phyloP scores from a whole-genome alignment of 139 green algal species.

The Chlamydomonas sp. region DNA sequence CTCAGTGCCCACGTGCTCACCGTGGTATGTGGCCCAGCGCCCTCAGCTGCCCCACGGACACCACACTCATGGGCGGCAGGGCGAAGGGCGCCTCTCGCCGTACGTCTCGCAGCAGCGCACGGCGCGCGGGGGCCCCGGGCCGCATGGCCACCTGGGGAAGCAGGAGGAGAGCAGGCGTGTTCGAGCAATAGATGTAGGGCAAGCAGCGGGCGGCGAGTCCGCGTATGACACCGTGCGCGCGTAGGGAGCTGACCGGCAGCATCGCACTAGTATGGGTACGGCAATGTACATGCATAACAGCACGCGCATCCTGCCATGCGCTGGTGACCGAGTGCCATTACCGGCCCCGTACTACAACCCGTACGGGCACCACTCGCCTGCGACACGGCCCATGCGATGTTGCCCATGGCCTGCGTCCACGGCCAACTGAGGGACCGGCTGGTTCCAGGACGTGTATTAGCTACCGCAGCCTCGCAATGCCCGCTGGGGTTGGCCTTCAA shows the following conservation, averaged over 20 bases:
- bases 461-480: no score
- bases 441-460: no score
- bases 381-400: conserved; percentile 18
- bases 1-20: background rate
- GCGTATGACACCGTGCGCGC: no score
- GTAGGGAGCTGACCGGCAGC: no score
- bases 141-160: conserved; percentile 8
- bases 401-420: conserved; percentile 26
- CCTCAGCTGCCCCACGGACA: conserved; percentile 16
- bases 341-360: background rate
- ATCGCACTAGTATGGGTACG: no score
- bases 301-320: no score
- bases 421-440: background rate
- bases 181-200: no score
- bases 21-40: conserved; percentile 13
- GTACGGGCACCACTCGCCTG: background rate
- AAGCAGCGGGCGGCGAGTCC: no score
- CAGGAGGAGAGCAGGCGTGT: background rate
- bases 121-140: background rate
- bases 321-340: no score
- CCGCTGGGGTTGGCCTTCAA: background rate
- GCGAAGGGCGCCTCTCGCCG: conserved; percentile 7
- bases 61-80: conserved; percentile 17
- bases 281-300: no score
- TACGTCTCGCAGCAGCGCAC: background rate